Conservation (phyloP, 345 rosid species). For the Lumnitzera littorea region DNA sequence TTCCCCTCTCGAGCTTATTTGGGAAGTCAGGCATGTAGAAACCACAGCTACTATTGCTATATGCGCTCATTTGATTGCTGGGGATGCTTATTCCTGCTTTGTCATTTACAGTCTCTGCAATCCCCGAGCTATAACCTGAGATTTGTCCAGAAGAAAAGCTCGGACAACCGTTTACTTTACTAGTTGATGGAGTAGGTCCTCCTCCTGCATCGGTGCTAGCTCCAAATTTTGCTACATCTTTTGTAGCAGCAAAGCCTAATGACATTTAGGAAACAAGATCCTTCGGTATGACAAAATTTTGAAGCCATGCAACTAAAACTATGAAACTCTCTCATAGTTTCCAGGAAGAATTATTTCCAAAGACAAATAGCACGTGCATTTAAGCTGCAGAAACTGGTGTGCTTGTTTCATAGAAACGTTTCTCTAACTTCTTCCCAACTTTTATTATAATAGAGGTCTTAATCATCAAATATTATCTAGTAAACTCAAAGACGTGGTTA, state of each 20-base stretch:
- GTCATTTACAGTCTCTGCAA: conserved; percentile 26
- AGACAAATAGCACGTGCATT: too few species aligned
- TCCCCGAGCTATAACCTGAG: conserved; percentile 24
- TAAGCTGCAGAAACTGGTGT: too few species aligned
- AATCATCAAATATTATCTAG: too few species aligned
- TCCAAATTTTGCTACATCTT: conserved; percentile 19
- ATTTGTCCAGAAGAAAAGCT: conserved; percentile 24
- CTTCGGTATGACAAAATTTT: too few species aligned
- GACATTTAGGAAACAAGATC: conserved; percentile 1
- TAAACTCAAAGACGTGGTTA: too few species aligned
- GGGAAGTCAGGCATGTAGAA: conserved; percentile 22
- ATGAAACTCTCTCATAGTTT: neutral
- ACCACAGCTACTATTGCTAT: conserved; percentile 9
- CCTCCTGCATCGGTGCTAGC: conserved; percentile 18
- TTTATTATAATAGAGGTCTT: too few species aligned
- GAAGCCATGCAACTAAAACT: too few species aligned
- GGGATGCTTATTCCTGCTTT: conserved; percentile 3
- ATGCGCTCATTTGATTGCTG: neutral
- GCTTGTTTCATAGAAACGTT: too few species aligned
- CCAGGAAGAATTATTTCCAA: too few species aligned
- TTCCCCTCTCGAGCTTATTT: conserved; percentile 20
- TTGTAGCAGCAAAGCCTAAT: conserved; percentile 23
- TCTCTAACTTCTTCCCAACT: too few species aligned
- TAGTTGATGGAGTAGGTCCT: conserved; percentile 18
- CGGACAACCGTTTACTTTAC: conserved; percentile 16